Evolutionary conservation across 495 filamentous ascomycete species (phyloP).

Genomic region (Glonium stellatum): DNA sequence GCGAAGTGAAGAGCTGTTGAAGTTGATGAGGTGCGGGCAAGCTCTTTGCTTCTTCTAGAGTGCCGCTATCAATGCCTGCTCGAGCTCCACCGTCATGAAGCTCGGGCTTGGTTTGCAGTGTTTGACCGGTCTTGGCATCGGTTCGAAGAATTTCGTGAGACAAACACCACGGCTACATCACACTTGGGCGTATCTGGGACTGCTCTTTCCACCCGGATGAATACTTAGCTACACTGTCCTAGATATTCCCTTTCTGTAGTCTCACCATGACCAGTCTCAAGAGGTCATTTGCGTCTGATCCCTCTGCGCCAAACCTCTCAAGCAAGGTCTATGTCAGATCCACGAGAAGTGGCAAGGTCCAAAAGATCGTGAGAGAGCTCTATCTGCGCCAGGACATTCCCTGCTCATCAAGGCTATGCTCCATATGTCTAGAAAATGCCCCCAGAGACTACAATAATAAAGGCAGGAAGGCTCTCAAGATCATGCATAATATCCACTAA

Average conservation of each 20-base stretch:
- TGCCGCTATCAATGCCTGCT: not conserved
- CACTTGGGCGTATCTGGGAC: not conserved
- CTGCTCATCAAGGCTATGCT: slow-evolving; percentile 88
- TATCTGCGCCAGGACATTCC: slow-evolving; percentile 96
- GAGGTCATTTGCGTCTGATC: slow-evolving; percentile 61
- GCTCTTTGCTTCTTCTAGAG: slow-evolving; percentile 6
- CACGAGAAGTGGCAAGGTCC: slow-evolving; percentile 89
- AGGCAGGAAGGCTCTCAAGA: slow-evolving; percentile 41
- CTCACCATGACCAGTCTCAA: slow-evolving; percentile 77
- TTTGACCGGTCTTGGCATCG: slow-evolving; percentile 17
- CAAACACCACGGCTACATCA: slow-evolving; percentile 6
- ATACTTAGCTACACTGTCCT: not conserved
- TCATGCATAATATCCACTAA: slow-evolving; percentile 16
- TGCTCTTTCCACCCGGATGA: not conserved
- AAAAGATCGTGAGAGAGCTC: slow-evolving; percentile 95
- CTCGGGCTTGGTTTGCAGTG: not conserved
- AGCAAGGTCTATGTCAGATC: slow-evolving; percentile 93
- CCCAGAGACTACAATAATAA: slow-evolving; percentile 72
- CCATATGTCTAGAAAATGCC: slow-evolving; percentile 58
- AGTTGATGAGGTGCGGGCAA: not conserved
- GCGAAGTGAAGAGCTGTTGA: slow-evolving; percentile 1
- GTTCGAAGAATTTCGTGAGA: slow-evolving; percentile 10
- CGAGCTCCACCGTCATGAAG: not conserved
- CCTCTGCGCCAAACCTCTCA: slow-evolving; percentile 66
- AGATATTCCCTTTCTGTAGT: not conserved